Base-by-base conservation (phyloP, 495 filamentous ascomycete genomes). In the Melanomma pulvis-pyrius region DNA sequence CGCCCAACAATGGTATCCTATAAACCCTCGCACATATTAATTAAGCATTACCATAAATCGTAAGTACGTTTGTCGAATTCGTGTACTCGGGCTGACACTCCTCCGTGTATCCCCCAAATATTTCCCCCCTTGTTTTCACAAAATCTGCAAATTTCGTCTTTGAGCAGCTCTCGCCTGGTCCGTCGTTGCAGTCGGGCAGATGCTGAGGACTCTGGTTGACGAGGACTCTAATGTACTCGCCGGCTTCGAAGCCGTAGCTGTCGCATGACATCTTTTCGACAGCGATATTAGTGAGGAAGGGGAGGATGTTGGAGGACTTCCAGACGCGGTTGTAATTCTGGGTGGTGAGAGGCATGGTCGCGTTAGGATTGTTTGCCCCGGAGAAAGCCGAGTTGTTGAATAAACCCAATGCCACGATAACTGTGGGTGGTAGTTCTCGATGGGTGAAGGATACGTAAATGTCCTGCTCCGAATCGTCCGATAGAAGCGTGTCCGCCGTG, bases 401-500 rank as follows among this genome's bases (percentile, higher is more conserved):
- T 5, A 83, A 68, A 11, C 81, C 81, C 69, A 83, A 71, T 26
- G 80, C 79, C 0, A 82, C 79, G 6, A 79, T 69, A 8, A 83
- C 79, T 44, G 77, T 78, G 11, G 80, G 80, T 26, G 78, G 79
- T 9, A 82, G 64, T 69, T 83, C 80, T 9, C 81, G 79, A 67
- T 83, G 81, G 0, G 80, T 83, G 73, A 82, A 83, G 56, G 78
- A 81, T 25, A 79, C 72, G 53, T 78, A 82, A 22, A 82, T 62
- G 58, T 82, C 80, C 65, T 83, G 75, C 17, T 64, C 55, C 19
- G 57, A 53, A 4, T 63, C 57, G 15, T 75, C 70, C 17, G 60
- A 66, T 34, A 78, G 48, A 6, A 82, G 73, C 1, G 77, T 61
- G 30, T 72, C 70, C 6, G 76, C 75, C 32, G 79, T 79, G 7